Percentiles rank a stretch among this genome's conserved stretches.
These are phyloP conservation scores for Astrothelium macrocarpum DNA, from an alignment of 495 filamentous ascomycete species.

Conservation along the genomic window DNA sequence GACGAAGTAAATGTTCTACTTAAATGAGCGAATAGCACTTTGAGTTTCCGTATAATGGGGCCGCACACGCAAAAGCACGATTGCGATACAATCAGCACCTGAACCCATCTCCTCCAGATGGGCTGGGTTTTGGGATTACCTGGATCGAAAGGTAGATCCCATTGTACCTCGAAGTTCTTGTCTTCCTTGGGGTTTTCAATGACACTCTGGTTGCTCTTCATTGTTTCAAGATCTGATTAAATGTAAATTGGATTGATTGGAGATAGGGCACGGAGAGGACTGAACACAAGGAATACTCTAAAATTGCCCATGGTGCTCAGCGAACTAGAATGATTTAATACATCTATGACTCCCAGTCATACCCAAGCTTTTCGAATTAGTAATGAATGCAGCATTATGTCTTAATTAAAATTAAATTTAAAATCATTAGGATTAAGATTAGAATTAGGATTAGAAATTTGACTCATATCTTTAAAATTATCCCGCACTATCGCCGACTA, in stretches of 20 bases:
- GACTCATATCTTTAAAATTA: too few relatives aligned
- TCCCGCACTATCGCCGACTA: too few relatives aligned
- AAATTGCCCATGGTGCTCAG: not conserved
- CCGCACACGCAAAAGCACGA: not conserved
- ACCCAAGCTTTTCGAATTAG: too few relatives aligned
- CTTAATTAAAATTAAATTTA: too few relatives aligned
- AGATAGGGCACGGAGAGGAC: not conserved
- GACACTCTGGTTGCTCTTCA: not conserved
- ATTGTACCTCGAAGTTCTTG: not conserved
- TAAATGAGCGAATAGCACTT: not conserved
- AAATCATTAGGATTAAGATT: too few relatives aligned
- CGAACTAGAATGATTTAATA: not conserved
- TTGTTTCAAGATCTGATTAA: not conserved
- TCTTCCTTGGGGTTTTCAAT: not conserved
- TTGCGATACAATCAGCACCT: not conserved
- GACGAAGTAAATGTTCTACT: slow-evolving; percentile 21
- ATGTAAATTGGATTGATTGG: not conserved
- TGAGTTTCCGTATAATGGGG: not conserved
- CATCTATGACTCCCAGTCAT: too few relatives aligned
- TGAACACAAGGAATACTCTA: too few relatives aligned
- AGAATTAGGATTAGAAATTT: too few relatives aligned
- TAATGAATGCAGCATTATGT: too few relatives aligned
- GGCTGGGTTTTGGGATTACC: not conserved
- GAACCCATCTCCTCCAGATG: not conserved
- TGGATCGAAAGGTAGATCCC: not conserved